Evolutionary conservation across 305 asterid species (phyloP), one percentile per base, ranked within the genome.

Genomic region (Salvia sclarea): DNA sequence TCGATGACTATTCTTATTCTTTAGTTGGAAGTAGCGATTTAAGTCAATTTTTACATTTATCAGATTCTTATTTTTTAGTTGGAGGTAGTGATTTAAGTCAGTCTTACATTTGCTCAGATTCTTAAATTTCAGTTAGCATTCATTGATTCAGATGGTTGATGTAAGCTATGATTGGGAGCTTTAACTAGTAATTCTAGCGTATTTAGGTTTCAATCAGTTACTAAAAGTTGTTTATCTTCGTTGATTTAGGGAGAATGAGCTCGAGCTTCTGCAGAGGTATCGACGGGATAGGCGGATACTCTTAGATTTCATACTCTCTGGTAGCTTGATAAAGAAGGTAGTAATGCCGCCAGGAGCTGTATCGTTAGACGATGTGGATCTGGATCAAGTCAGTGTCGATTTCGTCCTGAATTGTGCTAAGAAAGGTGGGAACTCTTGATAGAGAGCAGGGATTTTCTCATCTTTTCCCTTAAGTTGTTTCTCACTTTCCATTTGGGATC

Each of bases 271-370:
- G 82, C 99, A 94, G 81, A 84, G 98, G 59, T 94, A 82, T 66
- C 86, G 99, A 47, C 83, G 98, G 59, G 99, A 94, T 72, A 83
- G 99, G 71, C 85, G 95, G 10, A 83, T 87, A 11, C 89, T 94
- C 38, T 76, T 94, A 38, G 87, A 88, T 80, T 94, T 88, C 79
- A 76, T 94, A 58, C 84, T 94, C 40, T 84, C 98, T 40, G 96
- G 99, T 68, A 91, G 89, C 83, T 80, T 89, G 76, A 79, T 94
- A 75, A 89, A 92, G 88, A 91, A 84, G 82, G 99, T 94, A 71
- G 88, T 88, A 68, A 84, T 94, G 98, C 99, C 99, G 55, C 98
- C 99, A 0, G 99, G 99, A 47, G 99, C 98, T 2, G 95, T 91
- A 77, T 83, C 99, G 6, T 82, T 94, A 79, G 97, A 94, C 70